Evolutionary conservation across 306 rosid genomes (phyloP), one percentile per base, ranked within the genome.

Genomic region (Begonia loranthoides): DNA sequence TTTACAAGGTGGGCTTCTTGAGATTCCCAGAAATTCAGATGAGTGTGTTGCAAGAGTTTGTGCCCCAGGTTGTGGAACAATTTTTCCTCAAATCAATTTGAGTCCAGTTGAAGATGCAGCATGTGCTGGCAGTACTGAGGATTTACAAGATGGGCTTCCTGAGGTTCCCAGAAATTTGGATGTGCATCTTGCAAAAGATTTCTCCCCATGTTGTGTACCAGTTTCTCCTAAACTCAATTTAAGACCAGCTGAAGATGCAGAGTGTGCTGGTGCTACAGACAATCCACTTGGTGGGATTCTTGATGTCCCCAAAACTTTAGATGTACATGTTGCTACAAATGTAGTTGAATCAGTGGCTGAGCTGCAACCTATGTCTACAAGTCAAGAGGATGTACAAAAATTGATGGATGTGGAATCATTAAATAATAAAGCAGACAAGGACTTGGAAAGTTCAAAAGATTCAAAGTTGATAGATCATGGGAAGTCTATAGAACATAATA

Each of bases 181-280:
- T 58, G 55, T 33, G 54, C 49, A 45, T 19, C 50, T 48, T 19
- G 62, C 17, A 59, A 47, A 92, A 2, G 83, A 85, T 68, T 90
- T 64, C 57, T 94, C 97, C 1, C 73, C 62, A 2, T 83, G 75
- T 9, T 90, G 97, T 72, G 95, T 95, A 60, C 79, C 67, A 6
- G n/a, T 13, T 68, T 66, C 46, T 51, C 60, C 51, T 10, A 51
- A 44, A 49, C 63, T 50, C 56, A 60, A 34, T 49, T 62, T 60
- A 38, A 49, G 9, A 19, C 55, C 50, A 12, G 45, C 15, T 6
- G 43, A 63, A 24, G 56, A 45, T 22, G 47, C 10, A 10, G 51
- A 34, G 43, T 66, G 48, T 43, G 28, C 17, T 63, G 48, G 28
- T 74, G 8, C 57, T 48, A 24, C 4, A 7, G 51, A 60, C 33